phyloP scores from a whole-genome alignment of 2,329 filamentous ascomycete species.

The Clonostachys rosea region DNA sequence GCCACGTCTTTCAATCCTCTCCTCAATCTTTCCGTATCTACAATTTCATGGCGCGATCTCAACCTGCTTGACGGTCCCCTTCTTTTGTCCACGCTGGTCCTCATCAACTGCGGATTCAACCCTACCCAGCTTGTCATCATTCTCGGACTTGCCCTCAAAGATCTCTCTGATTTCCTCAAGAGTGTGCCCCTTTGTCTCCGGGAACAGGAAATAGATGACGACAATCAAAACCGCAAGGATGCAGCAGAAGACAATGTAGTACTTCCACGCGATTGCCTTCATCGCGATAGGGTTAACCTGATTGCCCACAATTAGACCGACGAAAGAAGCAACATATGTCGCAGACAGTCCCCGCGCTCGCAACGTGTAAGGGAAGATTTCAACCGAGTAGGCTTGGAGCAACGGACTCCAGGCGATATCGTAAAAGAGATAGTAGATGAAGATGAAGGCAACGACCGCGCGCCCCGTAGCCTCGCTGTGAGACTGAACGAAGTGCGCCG shows the following conservation, averaged over 20 bases:
- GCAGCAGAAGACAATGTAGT: constrained; percentile 2
- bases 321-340: background rate
- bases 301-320: constrained; percentile 23
- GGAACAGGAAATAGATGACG: constrained; percentile 34
- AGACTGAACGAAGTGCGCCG: constrained; percentile 3
- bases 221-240: constrained; percentile 2
- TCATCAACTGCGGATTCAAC: too few species aligned
- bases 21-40: too few species aligned
- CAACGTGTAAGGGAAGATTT: constrained; percentile 8
- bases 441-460: constrained; percentile 24
- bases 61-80: too few species aligned
- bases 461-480: constrained; percentile 9
- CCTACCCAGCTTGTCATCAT: too few species aligned
- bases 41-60: too few species aligned
- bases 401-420: constrained; percentile 3
- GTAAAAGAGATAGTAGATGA: constrained; percentile 20
- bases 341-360: constrained; percentile 2
- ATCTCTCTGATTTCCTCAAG: constrained; percentile 41
- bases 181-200: constrained; percentile 36
- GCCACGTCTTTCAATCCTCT: too few species aligned
- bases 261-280: constrained; percentile 31
- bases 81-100: too few species aligned
- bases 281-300: constrained; percentile 23
- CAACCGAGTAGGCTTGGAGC: constrained; percentile 7
- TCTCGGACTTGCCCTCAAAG: too few species aligned